These are phyloP conservation scores for Westerdykella ornata DNA, from an alignment of 2,329 filamentous ascomycete genomes.

Conservation along the genomic window DNA sequence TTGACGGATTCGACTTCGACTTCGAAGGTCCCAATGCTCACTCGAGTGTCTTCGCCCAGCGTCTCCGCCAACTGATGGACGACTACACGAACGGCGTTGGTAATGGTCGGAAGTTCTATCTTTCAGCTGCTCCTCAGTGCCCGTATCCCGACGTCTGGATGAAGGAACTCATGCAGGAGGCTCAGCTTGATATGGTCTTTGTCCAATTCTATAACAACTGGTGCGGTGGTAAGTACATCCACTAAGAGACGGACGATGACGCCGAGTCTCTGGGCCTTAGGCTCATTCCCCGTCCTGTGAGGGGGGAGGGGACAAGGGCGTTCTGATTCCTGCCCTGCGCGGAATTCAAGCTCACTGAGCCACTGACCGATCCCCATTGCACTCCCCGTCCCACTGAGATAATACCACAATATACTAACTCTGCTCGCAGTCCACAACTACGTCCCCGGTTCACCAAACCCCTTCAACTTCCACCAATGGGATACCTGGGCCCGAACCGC, in stretches of 20 bases:
- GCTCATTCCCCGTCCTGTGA: no score
- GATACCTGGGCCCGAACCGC: conserved; percentile 56
- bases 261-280: no score
- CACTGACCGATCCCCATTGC: no score
- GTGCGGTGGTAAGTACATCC: conserved; percentile 43
- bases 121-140: conserved; percentile 63
- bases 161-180: conserved; percentile 48
- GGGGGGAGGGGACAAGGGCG: no score
- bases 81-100: conserved; percentile 30
- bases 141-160: conserved; percentile 57
- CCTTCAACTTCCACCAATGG: conserved; percentile 59
- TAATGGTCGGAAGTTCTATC: conserved; percentile 45
- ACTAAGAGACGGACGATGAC: no score
- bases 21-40: conserved; percentile 58
- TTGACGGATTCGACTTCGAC: conserved; percentile 73
- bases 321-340: no score
- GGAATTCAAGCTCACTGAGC: no score
- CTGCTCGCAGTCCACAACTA: background rate
- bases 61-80: conserved; percentile 52
- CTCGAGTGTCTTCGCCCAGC: conserved; percentile 54
- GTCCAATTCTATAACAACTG: conserved; percentile 65
- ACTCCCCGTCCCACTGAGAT: no score
- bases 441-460: conserved; percentile 13
- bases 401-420: no score
- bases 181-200: conserved; percentile 55